Percentiles rank a stretch among this genome's conserved stretches.
Conservation (phyloP, 2,329 filamentous ascomycete species). For the Colletotrichum limetticola region DNA sequence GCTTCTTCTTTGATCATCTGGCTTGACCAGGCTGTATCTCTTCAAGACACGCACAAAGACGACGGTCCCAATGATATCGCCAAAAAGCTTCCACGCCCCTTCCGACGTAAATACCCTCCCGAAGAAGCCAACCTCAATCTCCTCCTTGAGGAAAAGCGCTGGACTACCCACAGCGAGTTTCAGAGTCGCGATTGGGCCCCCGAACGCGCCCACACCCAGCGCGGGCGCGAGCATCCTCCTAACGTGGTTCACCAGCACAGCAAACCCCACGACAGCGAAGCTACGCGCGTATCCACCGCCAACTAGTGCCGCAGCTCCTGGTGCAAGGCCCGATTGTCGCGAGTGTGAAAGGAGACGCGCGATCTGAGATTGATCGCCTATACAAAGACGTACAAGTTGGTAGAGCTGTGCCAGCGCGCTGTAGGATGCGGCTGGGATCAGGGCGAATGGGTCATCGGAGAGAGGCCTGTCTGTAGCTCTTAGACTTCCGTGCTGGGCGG, state of each 20-base stretch:
- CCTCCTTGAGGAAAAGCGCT: slow-evolving; percentile 46
- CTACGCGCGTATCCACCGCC: slow-evolving; percentile 22
- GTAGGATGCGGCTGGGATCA: neutral
- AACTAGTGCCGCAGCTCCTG: neutral
- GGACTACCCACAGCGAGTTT: slow-evolving; percentile 49
- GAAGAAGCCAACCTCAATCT: slow-evolving; percentile 27
- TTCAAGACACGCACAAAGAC: slow-evolving; percentile 9
- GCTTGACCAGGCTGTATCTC: too few species aligned
- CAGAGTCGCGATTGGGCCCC: slow-evolving; percentile 46
- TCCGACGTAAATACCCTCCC: neutral
- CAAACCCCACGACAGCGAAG: slow-evolving; percentile 44
- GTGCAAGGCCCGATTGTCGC: too few species aligned
- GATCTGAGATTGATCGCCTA: neutral
- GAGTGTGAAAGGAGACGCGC: neutral
- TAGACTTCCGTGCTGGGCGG: neutral
- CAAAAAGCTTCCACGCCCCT: neutral
- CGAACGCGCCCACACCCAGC: slow-evolving; percentile 43
- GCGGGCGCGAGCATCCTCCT: slow-evolving; percentile 45
- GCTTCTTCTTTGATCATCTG: neutral
- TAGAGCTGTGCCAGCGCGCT: neutral
- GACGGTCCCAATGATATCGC: slow-evolving; percentile 5
- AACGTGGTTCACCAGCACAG: slow-evolving; percentile 52
- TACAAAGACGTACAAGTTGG: neutral
- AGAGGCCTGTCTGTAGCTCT: neutral
- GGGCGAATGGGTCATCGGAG: neutral